Evolutionary conservation across 2,329 filamentous ascomycete species (phyloP).

Genomic region (Lasiodiplodia sp.): DNA sequence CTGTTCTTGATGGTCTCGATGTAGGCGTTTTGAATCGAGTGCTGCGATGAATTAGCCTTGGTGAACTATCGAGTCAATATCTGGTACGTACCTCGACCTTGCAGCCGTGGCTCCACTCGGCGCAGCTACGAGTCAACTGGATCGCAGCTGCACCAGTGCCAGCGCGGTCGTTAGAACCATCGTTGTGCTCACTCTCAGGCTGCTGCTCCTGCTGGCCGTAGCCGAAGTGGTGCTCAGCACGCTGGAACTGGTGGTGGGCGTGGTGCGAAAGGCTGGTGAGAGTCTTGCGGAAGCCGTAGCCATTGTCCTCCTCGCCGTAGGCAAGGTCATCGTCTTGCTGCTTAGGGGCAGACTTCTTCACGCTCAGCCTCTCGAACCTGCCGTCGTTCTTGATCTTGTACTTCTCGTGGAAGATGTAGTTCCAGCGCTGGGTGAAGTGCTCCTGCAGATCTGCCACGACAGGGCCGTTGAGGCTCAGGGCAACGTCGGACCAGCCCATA

Average conservation of each 20-base stretch:
- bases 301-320: conserved; percentile 37
- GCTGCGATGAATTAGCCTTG: conserved; percentile 48
- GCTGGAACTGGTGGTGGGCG: conserved; percentile 27
- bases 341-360: conserved; percentile 38
- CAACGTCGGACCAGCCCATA: conserved; percentile 94
- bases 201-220: conserved; percentile 32
- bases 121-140: conserved; percentile 48
- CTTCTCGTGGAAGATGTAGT: conserved; percentile 86
- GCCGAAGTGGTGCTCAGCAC: conserved; percentile 38
- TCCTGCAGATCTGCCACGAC: conserved; percentile 76
- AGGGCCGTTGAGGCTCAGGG: conserved; percentile 76
- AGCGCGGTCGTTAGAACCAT: conserved; percentile 10
- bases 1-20: conserved; percentile 73
- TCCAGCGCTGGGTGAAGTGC: conserved; percentile 89
- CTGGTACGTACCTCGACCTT: conserved; percentile 57
- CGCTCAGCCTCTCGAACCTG: conserved; percentile 53
- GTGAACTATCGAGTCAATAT: too few relatives aligned
- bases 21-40: conserved; percentile 89
- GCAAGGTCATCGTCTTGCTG: conserved; percentile 47
- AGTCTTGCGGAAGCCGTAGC: conserved; percentile 39
- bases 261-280: conserved; percentile 22
- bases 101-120: conserved; percentile 68
- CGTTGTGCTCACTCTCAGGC: conserved; percentile 39
- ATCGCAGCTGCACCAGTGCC: conserved; percentile 39
- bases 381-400: conserved; percentile 67